A percentile compares a stretch with the other conserved stretches of the same genome.
Evolutionary conservation across 1,284 basidiomycete genomes (phyloP).

Genomic region (Cystobasidium pallidum): DNA sequence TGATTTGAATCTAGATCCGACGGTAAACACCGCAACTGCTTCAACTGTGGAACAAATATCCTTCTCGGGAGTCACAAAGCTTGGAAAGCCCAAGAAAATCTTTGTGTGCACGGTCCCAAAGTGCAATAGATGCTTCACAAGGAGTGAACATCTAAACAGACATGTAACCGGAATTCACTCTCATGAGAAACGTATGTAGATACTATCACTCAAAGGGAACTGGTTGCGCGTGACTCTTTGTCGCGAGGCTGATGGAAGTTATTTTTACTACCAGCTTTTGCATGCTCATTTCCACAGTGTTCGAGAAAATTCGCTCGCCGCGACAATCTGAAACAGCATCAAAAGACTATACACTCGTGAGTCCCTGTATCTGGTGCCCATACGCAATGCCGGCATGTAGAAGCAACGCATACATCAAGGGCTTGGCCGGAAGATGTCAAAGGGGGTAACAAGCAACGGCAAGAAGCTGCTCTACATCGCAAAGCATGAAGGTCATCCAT

Average conservation of each 20-base stretch:
- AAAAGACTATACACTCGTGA: constrained; percentile 41
- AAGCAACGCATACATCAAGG: too few relatives aligned
- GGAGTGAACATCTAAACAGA: constrained; percentile 76
- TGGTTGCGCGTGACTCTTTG: too few relatives aligned
- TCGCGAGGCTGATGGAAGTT: too few relatives aligned
- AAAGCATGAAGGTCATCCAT: too few relatives aligned
- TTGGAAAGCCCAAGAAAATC: constrained; percentile 52
- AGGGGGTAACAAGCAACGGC: too few relatives aligned
- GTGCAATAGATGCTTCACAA: constrained; percentile 69
- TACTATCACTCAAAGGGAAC: too few relatives aligned
- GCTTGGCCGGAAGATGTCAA: too few relatives aligned
- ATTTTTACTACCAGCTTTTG: constrained; percentile 64
- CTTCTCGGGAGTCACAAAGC: constrained; percentile 51
- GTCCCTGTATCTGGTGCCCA: too few relatives aligned
- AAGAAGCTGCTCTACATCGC: too few relatives aligned
- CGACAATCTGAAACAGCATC: constrained; percentile 67
- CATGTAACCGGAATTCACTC: constrained; percentile 78
- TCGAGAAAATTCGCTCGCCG: constrained; percentile 80
- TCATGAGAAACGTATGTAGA: constrained; percentile 74
- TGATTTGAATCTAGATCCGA: constrained; percentile 46
- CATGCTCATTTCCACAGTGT: constrained; percentile 74
- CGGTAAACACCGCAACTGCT: constrained; percentile 43
- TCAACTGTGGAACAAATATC: constrained; percentile 46
- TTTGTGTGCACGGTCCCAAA: constrained; percentile 52
- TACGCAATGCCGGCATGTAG: too few relatives aligned